A percentile compares a stretch with the other conserved stretches of the same genome.
These are phyloP conservation scores for Alternaria longipes DNA, from an alignment of 2,329 filamentous ascomycete genomes.

Conservation along the genomic window DNA sequence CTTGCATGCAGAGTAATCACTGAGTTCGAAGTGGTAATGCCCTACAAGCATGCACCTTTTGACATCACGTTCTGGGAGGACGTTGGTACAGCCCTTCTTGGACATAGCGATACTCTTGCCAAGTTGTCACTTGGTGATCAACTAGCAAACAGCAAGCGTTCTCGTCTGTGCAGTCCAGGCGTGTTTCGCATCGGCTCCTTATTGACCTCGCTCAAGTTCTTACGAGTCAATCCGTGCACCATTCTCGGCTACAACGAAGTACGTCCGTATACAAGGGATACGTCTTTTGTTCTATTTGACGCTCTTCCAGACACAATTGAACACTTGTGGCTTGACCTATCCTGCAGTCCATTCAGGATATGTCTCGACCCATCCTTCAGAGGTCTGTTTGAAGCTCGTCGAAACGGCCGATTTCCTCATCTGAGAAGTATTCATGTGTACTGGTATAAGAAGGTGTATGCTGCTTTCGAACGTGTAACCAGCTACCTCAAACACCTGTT, in stretches of 20 bases:
- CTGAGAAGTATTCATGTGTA: not conserved
- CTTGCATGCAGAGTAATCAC: not conserved
- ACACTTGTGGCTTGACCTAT: not conserved
- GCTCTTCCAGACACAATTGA: not conserved
- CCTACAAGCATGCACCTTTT: not conserved
- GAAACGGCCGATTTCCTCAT: not conserved
- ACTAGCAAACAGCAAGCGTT: not conserved
- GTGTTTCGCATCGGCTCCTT: not conserved
- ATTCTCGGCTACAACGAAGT: not conserved
- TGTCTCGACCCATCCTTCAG: rapidly evolving
- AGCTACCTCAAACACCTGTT: not conserved
- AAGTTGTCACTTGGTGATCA: not conserved
- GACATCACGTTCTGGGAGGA: not conserved
- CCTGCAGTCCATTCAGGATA: not conserved
- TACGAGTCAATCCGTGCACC: not conserved
- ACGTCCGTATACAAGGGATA: not conserved
- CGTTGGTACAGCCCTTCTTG: not conserved
- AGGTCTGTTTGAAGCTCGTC: not conserved
- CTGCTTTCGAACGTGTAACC: not conserved
- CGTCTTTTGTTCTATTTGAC: not conserved
- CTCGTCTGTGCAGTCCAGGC: rapidly evolving
- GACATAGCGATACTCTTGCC: not conserved
- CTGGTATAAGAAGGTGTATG: not conserved
- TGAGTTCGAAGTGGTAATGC: not conserved
- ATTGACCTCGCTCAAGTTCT: not conserved